Evolutionary conservation across 345 rosid species (phyloP).

Genomic region (Syzygium aqueum): DNA sequence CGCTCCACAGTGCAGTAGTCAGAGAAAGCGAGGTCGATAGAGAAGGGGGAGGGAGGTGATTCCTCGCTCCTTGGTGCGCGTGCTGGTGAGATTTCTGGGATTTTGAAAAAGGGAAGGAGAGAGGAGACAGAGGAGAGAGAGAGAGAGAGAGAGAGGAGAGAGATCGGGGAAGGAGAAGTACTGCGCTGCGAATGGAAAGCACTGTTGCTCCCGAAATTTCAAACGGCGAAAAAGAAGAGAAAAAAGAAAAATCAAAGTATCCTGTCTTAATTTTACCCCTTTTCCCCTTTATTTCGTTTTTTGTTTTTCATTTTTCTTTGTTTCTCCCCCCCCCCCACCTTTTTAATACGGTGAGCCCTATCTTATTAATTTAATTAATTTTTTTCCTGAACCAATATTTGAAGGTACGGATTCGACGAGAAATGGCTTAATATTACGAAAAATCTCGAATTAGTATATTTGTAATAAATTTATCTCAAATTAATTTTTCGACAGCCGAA

Average conservation of each 20-base stretch:
- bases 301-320: background rate
- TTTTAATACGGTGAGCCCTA: too few species aligned
- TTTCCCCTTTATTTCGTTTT: too few species aligned
- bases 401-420: too few species aligned
- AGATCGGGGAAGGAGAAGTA: background rate
- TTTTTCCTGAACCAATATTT: too few species aligned
- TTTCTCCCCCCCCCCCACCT: background rate
- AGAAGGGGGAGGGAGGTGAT: background rate
- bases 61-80: background rate
- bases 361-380: too few species aligned
- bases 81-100: background rate
- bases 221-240: background rate
- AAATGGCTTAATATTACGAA: too few species aligned
- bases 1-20: background rate
- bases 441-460: too few species aligned
- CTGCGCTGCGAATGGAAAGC: background rate
- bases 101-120: background rate
- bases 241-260: background rate
- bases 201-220: background rate
- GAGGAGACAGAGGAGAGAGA: background rate
- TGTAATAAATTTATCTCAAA: rapidly evolving
- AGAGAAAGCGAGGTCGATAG: background rate
- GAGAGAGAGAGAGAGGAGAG: background rate
- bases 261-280: too few species aligned
- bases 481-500: too few species aligned